These are phyloP conservation scores for Apiospora phragmitis DNA, from an alignment of 2,329 filamentous ascomycete genomes.

Conservation along the genomic window DNA sequence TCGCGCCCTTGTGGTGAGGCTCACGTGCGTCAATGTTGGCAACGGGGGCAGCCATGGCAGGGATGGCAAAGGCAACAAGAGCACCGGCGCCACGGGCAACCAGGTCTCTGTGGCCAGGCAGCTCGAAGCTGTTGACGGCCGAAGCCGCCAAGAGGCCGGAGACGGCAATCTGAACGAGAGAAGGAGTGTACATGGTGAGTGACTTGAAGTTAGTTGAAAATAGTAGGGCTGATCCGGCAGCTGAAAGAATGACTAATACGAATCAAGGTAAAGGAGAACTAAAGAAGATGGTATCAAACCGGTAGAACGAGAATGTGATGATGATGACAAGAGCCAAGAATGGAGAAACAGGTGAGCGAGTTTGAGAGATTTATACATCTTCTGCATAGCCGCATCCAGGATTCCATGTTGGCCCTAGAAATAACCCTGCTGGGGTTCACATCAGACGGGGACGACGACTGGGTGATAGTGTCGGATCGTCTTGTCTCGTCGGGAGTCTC, in stretches of 20 bases:
- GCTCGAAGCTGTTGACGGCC: slow-evolving; percentile 30
- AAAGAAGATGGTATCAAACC: slow-evolving; percentile 17
- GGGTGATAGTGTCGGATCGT: neutral
- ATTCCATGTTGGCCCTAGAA: neutral
- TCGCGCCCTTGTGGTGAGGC: slow-evolving; percentile 15
- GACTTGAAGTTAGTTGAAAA: slow-evolving; percentile 16
- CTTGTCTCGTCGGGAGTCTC: slow-evolving; percentile 8
- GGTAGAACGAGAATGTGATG: slow-evolving; percentile 10
- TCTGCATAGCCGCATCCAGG: neutral
- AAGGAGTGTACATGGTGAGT: slow-evolving; percentile 32
- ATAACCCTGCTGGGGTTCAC: slow-evolving; percentile 3
- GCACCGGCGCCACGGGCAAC: slow-evolving; percentile 25
- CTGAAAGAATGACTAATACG: slow-evolving; percentile 23
- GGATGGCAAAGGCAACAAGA: slow-evolving; percentile 28
- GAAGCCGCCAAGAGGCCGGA: slow-evolving; percentile 32
- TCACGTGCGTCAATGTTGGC: slow-evolving; percentile 9
- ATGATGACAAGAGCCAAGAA: slow-evolving; percentile 9
- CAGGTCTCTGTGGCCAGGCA: slow-evolving; percentile 21
- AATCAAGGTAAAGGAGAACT: slow-evolving; percentile 17
- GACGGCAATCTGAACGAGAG: slow-evolving; percentile 30
- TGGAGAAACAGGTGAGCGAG: slow-evolving; percentile 1
- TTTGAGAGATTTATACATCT: slow-evolving; percentile 11
- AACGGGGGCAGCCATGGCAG: slow-evolving; percentile 20
- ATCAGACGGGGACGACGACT: neutral
- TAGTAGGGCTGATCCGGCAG: slow-evolving; percentile 31